Percentiles rank a stretch among this genome's conserved stretches.
phyloP scores from a whole-genome alignment of 2,329 filamentous ascomycete species.

The Sclerotinia sclerotiorum region DNA sequence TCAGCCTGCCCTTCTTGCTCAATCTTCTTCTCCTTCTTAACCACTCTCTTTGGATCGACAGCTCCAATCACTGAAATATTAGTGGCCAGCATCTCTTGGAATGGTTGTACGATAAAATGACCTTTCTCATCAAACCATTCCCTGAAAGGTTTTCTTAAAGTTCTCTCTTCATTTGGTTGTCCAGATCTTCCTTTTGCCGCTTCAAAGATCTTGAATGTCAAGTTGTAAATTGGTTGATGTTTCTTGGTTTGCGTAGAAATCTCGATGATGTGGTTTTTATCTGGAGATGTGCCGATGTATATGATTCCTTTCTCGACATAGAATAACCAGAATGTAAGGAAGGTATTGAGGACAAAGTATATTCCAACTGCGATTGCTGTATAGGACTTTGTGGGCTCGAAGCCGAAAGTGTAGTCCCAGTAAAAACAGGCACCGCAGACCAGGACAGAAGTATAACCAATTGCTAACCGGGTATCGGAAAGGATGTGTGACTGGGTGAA shows the following conservation, averaged over 20 bases:
- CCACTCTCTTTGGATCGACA: slow-evolving; percentile 61
- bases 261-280: slow-evolving; percentile 69
- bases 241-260: slow-evolving; percentile 75
- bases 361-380: slow-evolving; percentile 75
- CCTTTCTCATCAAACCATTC: slow-evolving; percentile 75
- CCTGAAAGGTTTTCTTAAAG: slow-evolving; percentile 65
- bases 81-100: slow-evolving; percentile 75
- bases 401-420: slow-evolving; percentile 89
- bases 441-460: slow-evolving; percentile 80
- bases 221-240: slow-evolving; percentile 75
- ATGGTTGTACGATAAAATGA: slow-evolving; percentile 70
- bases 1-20: slow-evolving; percentile 25
- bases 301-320: slow-evolving; percentile 77
- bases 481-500: slow-evolving; percentile 82
- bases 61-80: slow-evolving; percentile 64
- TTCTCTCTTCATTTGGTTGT: slow-evolving; percentile 39
- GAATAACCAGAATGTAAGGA: slow-evolving; percentile 82
- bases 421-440: slow-evolving; percentile 82
- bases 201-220: slow-evolving; percentile 59
- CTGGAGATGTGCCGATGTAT: slow-evolving; percentile 63
- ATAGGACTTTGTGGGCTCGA: slow-evolving; percentile 79
- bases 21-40: slow-evolving; percentile 29
- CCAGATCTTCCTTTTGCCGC: slow-evolving; percentile 25
- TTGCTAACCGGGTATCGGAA: slow-evolving; percentile 75
- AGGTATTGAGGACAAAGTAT: slow-evolving; percentile 77